A percentile compares a stretch with the other conserved stretches of the same genome.
Conservation (phyloP, 169 alveolate species). For the Plasmodium adleri region DNA sequence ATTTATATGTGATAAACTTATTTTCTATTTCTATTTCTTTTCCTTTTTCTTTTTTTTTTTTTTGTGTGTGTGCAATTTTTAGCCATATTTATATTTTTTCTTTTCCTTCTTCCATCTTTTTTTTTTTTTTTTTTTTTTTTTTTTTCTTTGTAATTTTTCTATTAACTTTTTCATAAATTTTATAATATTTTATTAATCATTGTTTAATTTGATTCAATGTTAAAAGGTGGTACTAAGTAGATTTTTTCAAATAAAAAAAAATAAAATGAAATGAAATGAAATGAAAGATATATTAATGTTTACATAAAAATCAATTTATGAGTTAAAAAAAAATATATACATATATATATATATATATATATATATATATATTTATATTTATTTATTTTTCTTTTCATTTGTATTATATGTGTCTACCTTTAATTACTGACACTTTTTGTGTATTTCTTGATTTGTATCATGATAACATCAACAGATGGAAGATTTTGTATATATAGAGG, state of each 20-base stretch:
- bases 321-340: no score
- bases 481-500: slow-evolving; percentile 31
- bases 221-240: slow-evolving; percentile 3
- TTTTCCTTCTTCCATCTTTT: slow-evolving; percentile 5
- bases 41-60: slow-evolving; percentile 1
- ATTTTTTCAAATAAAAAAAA: no score
- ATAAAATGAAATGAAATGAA: no score
- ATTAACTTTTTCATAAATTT: slow-evolving; percentile 71
- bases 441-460: slow-evolving; percentile 51
- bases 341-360: no score
- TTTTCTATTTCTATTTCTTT: background rate
- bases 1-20: slow-evolving; percentile 11
- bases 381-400: no score
- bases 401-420: no score
- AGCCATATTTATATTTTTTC: background rate
- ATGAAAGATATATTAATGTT: no score
- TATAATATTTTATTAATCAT: slow-evolving; percentile 57
- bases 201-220: slow-evolving; percentile 34
- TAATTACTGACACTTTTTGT: slow-evolving; percentile 6
- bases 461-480: slow-evolving; percentile 61
- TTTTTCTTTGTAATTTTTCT: slow-evolving; percentile 47
- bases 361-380: no score
- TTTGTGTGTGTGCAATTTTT: background rate
- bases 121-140: slow-evolving; percentile 43
- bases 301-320: no score